A percentile compares a stretch with the other conserved stretches of the same genome.
These are phyloP conservation scores for Furcasterigmium sp. DNA, from an alignment of 2,329 filamentous ascomycete genomes.

Conservation along the genomic window DNA sequence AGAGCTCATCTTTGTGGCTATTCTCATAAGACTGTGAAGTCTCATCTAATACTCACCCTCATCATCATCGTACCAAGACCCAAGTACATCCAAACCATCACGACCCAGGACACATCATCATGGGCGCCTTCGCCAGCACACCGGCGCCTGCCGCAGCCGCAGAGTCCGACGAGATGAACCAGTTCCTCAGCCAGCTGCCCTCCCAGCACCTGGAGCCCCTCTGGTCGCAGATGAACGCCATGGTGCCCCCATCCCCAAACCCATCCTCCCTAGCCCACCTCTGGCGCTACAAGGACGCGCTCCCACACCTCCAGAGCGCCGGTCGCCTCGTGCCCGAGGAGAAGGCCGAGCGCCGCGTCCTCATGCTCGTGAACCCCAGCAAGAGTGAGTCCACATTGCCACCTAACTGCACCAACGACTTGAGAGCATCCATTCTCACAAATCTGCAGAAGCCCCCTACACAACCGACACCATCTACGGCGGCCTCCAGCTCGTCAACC, in stretches of 20 bases:
- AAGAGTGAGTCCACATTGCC: conserved; percentile 19
- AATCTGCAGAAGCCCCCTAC: conserved; percentile 38
- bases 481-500: conserved; percentile 51
- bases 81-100: too few relatives aligned
- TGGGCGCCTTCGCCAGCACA: too few relatives aligned
- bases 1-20: too few relatives aligned
- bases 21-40: too few relatives aligned
- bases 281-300: conserved; percentile 29
- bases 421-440: background rate
- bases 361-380: conserved; percentile 35
- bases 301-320: conserved; percentile 27
- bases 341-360: conserved; percentile 33
- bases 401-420: too few relatives aligned
- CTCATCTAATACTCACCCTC: too few relatives aligned
- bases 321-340: conserved; percentile 29
- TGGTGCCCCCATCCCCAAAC: conserved; percentile 41
- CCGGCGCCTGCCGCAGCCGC: too few relatives aligned
- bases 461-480: conserved; percentile 55
- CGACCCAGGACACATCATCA: too few relatives aligned
- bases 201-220: conserved; percentile 31
- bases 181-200: conserved; percentile 21
- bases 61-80: too few relatives aligned
- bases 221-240: conserved; percentile 41
- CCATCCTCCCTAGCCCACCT: conserved; percentile 33
- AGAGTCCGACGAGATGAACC: conserved; percentile 20